A percentile compares a stretch with the other conserved stretches of the same genome.
phyloP scores from a whole-genome alignment of 2,329 filamentous ascomycete genomes.

The Lasiodiplodia theobromae region DNA sequence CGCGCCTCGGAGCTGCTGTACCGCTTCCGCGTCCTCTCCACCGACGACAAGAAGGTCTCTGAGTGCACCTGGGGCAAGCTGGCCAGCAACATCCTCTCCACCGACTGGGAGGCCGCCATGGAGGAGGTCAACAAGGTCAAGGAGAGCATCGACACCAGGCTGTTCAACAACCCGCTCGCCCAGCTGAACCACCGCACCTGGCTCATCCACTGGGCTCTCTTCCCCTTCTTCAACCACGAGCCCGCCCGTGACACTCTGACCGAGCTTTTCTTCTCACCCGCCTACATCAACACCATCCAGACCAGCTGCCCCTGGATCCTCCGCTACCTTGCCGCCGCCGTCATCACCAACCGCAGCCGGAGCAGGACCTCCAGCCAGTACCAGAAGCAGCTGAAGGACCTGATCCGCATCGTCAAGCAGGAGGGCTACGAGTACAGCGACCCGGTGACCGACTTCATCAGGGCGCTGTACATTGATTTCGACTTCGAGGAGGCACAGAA shows the following conservation, averaged over 20 bases:
- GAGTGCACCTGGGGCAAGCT: constrained; percentile 98
- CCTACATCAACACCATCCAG: constrained; percentile 99
- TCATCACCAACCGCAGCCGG: constrained; percentile 83
- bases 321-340: constrained; percentile 89
- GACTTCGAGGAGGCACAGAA: constrained; percentile 97
- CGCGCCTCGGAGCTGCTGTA: constrained; percentile 92
- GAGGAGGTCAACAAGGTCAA: constrained; percentile 71
- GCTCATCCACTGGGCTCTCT: constrained; percentile 97
- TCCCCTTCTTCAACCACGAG: constrained; percentile 99
- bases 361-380: constrained; percentile 85
- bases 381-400: constrained; percentile 98
- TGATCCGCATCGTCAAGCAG: constrained; percentile 93
- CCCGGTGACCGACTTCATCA: constrained; percentile 94
- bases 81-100: constrained; percentile 91
- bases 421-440: constrained; percentile 98
- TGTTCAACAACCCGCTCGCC: constrained; percentile 94
- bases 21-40: constrained; percentile 97
- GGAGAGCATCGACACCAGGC: constrained; percentile 84
- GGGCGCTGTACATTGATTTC: constrained; percentile 94
- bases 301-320: constrained; percentile 96
- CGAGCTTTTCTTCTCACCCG: constrained; percentile 95
- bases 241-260: constrained; percentile 87
- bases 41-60: constrained; percentile 96
- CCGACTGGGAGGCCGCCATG: constrained; percentile 89
- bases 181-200: constrained; percentile 97